phyloP scores from a whole-genome alignment of 2,329 filamentous ascomycete species.

The Didymella glomerata region DNA sequence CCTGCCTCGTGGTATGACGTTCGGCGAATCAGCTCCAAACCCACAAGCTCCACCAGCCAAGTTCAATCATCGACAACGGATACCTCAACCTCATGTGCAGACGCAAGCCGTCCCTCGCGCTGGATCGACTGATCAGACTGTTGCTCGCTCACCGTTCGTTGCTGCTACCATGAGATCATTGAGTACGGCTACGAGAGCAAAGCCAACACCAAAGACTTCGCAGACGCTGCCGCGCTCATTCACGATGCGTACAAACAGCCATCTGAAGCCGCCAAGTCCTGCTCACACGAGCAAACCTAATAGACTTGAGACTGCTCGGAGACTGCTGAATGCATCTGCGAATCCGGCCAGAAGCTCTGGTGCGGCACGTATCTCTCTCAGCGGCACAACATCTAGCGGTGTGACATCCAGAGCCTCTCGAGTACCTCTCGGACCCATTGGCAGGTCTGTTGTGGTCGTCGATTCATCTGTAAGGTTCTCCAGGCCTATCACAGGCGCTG shows the following conservation, averaged over 20 bases:
- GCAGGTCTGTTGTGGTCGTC: not conserved
- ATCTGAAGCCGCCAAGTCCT: not conserved
- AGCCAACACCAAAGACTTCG: not conserved
- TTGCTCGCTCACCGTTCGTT: not conserved
- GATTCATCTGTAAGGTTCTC: not conserved
- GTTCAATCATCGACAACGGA: not conserved
- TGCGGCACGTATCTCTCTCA: not conserved
- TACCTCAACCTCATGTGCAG: not conserved
- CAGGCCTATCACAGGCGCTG: not conserved
- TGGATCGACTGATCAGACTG: not conserved
- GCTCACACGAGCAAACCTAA: not conserved
- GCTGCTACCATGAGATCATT: not conserved
- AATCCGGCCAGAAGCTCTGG: not conserved
- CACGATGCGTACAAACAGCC: not conserved
- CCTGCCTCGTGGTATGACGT: not conserved
- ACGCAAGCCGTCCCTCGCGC: not conserved
- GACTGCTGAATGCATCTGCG: not conserved
- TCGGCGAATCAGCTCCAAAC: not conserved
- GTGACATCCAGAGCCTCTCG: not conserved
- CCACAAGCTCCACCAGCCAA: not conserved
- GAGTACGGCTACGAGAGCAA: not conserved
- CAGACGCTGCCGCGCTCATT: not conserved
- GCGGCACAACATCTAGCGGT: not conserved
- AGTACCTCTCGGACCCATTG: not conserved
- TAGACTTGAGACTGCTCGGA: not conserved